Base-by-base conservation (phyloP, 1,284 basidiomycete species). In the Pascua sp. region DNA sequence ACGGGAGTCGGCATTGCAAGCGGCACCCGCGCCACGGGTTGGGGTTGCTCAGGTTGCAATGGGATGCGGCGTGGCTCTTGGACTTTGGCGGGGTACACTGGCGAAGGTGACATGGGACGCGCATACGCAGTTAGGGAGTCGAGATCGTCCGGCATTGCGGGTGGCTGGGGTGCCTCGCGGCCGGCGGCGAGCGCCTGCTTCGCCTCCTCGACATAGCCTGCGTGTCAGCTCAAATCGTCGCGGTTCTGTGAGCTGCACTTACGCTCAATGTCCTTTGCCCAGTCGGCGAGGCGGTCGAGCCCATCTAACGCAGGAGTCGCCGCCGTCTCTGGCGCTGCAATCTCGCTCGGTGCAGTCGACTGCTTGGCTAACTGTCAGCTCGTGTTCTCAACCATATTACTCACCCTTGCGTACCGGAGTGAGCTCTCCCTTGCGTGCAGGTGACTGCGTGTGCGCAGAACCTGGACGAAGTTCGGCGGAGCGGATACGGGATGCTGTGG, bases 231-330 rank as follows among this genome's bases (percentile, higher is more conserved):
- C 4, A 8, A 16, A 11, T 16, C 32, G n/a, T n/a, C n/a, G n/a
- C n/a, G n/a, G n/a, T n/a, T n/a, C n/a, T n/a, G n/a, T n/a, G n/a
- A 15, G 15, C n/a, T 3, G 9, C 36, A 61, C 68, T 60, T 53
- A 68, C 69, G 62, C 51, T 78, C 75, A 45, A 77, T 69, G 45
- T 61, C 60, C 59, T 76, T 75, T 44, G 76, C 75, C 71, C 74
- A 74, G 39, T 52, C 59, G 1, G 75, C 66, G 42, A 77, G 70
- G 49, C 71, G 68, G 56, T 75, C 70, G 39, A 75, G 66, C 32
- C 70, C 62, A 32, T 56, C 64, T 15, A 73, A 69, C 11, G 71
- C 62, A n/a, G 63, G 62, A 9, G 64, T 47, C 11, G 71, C 62
- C n/a, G 63, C 63, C 10, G 63, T 47, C 41, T 63, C 62, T 16